phyloP scores from a whole-genome alignment of 148 eudicot species.

The Chenopodium quinoa region DNA sequence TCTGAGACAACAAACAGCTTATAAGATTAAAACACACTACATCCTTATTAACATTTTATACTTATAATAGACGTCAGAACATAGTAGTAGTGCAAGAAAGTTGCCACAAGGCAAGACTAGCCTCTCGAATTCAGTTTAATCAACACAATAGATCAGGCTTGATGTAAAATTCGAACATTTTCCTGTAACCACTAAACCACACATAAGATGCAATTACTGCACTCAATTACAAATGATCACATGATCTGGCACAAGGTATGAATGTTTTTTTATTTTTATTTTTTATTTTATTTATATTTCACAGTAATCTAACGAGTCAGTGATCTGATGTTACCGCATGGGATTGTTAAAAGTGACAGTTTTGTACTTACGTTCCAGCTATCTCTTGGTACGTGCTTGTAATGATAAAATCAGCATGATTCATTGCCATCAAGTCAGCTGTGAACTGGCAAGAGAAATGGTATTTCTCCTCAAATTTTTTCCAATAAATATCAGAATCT shows the following conservation, averaged over 20 bases:
- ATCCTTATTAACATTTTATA: background rate
- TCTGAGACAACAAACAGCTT: background rate
- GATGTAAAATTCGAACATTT: background rate
- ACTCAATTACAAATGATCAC: background rate
- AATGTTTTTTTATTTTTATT: background rate
- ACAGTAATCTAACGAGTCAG: background rate
- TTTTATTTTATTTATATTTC: background rate
- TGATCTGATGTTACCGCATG: background rate
- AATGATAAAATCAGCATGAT: slow-evolving; percentile 89
- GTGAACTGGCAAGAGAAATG: slow-evolving; percentile 97
- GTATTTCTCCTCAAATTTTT: slow-evolving; percentile 77
- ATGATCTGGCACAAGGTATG: background rate
- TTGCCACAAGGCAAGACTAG: background rate
- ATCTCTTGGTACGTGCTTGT: slow-evolving; percentile 99
- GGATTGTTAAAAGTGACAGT: background rate
- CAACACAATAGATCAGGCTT: background rate
- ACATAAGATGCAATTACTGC: background rate
- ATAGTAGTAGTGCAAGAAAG: background rate
- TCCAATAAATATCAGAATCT: slow-evolving; percentile 95
- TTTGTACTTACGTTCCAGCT: slow-evolving; percentile 86
- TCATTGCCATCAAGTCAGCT: slow-evolving; percentile 97
- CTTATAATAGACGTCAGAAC: background rate
- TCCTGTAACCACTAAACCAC: background rate
- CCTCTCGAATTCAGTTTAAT: background rate
- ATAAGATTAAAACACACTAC: background rate